These are phyloP conservation scores for Talaromyces funiculosus DNA, from an alignment of 2,329 filamentous ascomycete species.

Conservation along the genomic window DNA sequence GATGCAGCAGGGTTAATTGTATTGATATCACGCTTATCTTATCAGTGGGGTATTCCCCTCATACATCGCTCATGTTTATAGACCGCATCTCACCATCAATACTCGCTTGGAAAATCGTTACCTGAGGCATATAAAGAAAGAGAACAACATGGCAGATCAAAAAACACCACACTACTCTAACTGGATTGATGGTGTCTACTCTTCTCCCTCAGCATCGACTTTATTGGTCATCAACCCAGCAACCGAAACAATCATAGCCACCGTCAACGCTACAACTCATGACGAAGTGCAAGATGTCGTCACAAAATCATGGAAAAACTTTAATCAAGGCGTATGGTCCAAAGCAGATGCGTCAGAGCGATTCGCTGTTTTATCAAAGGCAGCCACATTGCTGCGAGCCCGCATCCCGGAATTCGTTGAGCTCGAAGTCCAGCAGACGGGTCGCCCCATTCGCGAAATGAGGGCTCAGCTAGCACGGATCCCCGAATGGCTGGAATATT, in stretches of 20 bases:
- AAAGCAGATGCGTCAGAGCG: slow-evolving; percentile 52
- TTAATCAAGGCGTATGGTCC: slow-evolving; percentile 53
- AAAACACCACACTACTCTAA: slow-evolving; percentile 23
- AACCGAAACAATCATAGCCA: slow-evolving; percentile 25
- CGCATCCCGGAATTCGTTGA: slow-evolving; percentile 53
- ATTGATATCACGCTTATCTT: background rate
- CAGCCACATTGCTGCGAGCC: slow-evolving; percentile 50
- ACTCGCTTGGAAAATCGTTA: background rate
- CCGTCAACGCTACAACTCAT: slow-evolving; percentile 51
- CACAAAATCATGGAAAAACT: slow-evolving; percentile 27
- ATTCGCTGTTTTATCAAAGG: slow-evolving; percentile 58
- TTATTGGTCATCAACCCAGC: slow-evolving; percentile 28
- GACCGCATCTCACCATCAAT: background rate
- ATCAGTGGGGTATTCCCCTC: slow-evolving; percentile 5
- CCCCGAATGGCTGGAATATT: slow-evolving; percentile 63
- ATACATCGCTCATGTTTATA: background rate
- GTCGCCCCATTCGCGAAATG: slow-evolving; percentile 65
- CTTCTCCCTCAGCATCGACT: slow-evolving; percentile 13
- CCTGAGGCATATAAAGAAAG: background rate
- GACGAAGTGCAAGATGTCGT: slow-evolving; percentile 51
- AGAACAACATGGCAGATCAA: background rate
- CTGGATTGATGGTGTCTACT: slow-evolving; percentile 26
- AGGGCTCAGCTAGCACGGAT: slow-evolving; percentile 58
- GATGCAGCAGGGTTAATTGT: background rate
- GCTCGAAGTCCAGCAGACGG: slow-evolving; percentile 63